A percentile compares a stretch with the other conserved stretches of the same genome.
Conservation (phyloP, 129 eudicot genomes). For the Smallanthus sonchifolius region DNA sequence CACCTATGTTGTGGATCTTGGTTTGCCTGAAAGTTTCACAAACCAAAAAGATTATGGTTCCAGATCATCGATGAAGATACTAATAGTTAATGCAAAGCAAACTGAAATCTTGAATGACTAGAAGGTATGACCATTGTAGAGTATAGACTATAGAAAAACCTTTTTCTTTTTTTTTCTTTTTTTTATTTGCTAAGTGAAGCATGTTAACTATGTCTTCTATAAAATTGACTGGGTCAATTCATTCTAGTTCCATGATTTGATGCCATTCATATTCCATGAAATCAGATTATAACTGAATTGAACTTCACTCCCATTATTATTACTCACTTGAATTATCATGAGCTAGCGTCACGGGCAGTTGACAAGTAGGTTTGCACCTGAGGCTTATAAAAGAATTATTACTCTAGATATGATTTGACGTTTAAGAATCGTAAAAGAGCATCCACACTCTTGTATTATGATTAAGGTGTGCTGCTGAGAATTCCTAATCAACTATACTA, state of each 20-base stretch:
- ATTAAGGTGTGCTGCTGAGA: neutral
- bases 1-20: slow-evolving; percentile 92
- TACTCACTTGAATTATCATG: neutral
- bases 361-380: neutral
- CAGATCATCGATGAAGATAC: neutral
- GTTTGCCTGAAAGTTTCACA: slow-evolving; percentile 69
- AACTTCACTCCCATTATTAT: neutral
- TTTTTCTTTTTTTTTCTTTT: neutral
- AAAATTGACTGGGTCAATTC: no score
- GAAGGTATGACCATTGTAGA: no score
- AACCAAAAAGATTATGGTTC: slow-evolving; percentile 3
- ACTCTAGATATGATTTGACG: neutral
- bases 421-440: neutral
- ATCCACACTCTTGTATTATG: neutral
- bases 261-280: neutral
- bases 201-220: neutral
- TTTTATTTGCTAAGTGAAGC: neutral
- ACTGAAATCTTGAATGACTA: neutral
- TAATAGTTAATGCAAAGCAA: neutral
- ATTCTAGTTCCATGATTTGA: neutral
- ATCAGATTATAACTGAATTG: neutral
- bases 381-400: neutral
- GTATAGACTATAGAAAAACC: neutral
- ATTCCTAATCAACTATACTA: neutral
- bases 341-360: neutral